These are phyloP conservation scores for Penicillium roqueforti DNA, from an alignment of 495 filamentous ascomycete species.

Conservation along the genomic window DNA sequence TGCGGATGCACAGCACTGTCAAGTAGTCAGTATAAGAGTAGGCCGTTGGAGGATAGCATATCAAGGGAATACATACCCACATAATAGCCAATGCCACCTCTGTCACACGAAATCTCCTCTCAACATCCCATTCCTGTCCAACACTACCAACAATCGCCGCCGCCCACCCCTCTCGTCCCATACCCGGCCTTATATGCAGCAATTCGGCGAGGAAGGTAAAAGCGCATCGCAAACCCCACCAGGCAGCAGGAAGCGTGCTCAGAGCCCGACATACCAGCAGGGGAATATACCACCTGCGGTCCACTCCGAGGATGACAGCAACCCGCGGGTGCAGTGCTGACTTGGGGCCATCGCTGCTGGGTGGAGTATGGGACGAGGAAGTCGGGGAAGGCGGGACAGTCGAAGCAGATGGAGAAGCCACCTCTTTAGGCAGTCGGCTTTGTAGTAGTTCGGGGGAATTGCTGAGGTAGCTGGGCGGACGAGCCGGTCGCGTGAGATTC, in stretches of 20 bases:
- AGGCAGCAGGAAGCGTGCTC: slow-evolving; percentile 55
- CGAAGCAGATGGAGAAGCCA: slow-evolving; percentile 26
- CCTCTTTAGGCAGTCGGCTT: slow-evolving; percentile 27
- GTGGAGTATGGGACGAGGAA: slow-evolving; percentile 34
- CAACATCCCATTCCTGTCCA: slow-evolving; percentile 49
- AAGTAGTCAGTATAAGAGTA: slow-evolving; percentile 3
- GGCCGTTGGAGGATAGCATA: neutral
- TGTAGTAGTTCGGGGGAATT: slow-evolving; percentile 8
- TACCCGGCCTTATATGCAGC: slow-evolving; percentile 44
- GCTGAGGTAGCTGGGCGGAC: slow-evolving; percentile 14
- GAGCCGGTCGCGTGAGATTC: slow-evolving; percentile 17
- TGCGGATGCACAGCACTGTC: slow-evolving; percentile 72
- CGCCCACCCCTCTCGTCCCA: slow-evolving; percentile 44
- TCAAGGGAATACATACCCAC: slow-evolving; percentile 60
- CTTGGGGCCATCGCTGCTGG: slow-evolving; percentile 31
- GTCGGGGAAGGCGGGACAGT: slow-evolving; percentile 34
- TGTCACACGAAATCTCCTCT: slow-evolving; percentile 60
- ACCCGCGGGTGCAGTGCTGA: slow-evolving; percentile 57
- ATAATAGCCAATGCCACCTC: slow-evolving; percentile 77
- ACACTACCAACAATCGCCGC: slow-evolving; percentile 45
- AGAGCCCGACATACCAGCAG: slow-evolving; percentile 58
- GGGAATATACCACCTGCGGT: slow-evolving; percentile 58
- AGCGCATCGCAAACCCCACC: slow-evolving; percentile 60
- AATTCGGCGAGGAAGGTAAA: slow-evolving; percentile 57
- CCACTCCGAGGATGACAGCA: slow-evolving; percentile 60